Evolutionary conservation across 1,284 basidiomycete genomes (phyloP).

Genomic region (Coriolopsis trogii): DNA sequence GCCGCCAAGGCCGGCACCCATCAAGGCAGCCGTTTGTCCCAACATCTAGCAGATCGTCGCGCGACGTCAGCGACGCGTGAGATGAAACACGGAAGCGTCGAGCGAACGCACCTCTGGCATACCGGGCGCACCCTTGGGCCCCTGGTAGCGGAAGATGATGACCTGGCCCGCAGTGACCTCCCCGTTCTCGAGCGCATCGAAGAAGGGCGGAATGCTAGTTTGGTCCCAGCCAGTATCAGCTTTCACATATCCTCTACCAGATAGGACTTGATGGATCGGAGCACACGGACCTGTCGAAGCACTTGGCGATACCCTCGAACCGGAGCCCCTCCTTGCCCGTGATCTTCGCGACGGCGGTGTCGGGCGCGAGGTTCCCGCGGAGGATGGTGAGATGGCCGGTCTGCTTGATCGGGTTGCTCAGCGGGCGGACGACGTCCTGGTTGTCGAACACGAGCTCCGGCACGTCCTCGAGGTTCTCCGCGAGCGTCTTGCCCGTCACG

Average conservation of each 20-base stretch:
- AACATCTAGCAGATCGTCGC: constrained; percentile 45
- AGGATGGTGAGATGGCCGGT: constrained; percentile 94
- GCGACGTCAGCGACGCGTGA: background rate
- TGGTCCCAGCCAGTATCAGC: background rate
- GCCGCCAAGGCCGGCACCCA: constrained; percentile 90
- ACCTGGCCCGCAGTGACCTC: constrained; percentile 87
- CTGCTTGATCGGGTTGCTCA: constrained; percentile 85
- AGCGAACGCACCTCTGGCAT: constrained; percentile 81
- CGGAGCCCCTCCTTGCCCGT: constrained; percentile 93
- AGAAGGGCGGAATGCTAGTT: constrained; percentile 74
- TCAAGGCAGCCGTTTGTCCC: constrained; percentile 87
- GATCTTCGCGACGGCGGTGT: constrained; percentile 92
- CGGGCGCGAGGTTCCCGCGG: constrained; percentile 89
- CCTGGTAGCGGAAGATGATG: constrained; percentile 93
- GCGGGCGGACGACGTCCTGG: constrained; percentile 83
- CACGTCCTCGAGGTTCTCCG: constrained; percentile 87
- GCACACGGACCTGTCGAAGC: constrained; percentile 65
- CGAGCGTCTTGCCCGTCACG: constrained; percentile 92
- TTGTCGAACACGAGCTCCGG: constrained; percentile 75
- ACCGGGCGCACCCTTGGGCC: constrained; percentile 94
- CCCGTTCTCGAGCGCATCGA: constrained; percentile 80
- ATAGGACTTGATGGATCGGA: background rate
- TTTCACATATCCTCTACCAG: constrained; percentile 37
- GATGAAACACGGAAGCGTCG: constrained; percentile 1
- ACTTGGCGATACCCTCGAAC: constrained; percentile 83